Percentiles rank a stretch among this genome's conserved stretches.
These are phyloP conservation scores for Leptographium wingfieldii DNA, from an alignment of 2,329 filamentous ascomycete species.

Conservation along the genomic window DNA sequence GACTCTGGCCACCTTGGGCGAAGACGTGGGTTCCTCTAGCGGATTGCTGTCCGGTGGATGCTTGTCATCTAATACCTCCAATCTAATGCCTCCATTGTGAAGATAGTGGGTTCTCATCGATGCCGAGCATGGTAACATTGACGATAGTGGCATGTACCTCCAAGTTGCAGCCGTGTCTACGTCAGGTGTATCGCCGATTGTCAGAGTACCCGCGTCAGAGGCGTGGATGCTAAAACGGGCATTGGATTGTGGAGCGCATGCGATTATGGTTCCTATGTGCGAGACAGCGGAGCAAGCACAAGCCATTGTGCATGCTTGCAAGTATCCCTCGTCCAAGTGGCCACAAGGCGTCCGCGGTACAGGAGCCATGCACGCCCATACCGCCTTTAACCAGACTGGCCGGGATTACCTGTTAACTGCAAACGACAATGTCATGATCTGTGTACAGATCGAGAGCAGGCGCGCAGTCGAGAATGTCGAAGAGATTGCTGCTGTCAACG, in stretches of 20 bases:
- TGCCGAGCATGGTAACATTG: conserved; percentile 39
- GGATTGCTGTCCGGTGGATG: not conserved
- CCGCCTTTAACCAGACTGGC: conserved; percentile 19
- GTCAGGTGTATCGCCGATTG: conserved; percentile 27
- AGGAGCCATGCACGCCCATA: conserved; percentile 19
- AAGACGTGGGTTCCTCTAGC: conserved; percentile 16
- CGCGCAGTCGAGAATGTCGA: conserved; percentile 31
- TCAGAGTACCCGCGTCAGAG: conserved; percentile 23
- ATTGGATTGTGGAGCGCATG: conserved; percentile 36
- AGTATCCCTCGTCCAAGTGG: conserved; percentile 32
- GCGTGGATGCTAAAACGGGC: conserved; percentile 36
- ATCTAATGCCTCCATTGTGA: not conserved
- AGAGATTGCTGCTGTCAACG: conserved; percentile 26
- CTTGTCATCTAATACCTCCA: too few species aligned
- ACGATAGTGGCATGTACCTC: conserved; percentile 40
- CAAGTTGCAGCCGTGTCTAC: conserved; percentile 38
- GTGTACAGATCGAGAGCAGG: conserved; percentile 31
- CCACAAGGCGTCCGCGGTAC: conserved; percentile 17
- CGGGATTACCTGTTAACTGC: conserved; percentile 36
- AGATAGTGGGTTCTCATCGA: conserved; percentile 24
- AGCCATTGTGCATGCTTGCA: conserved; percentile 30
- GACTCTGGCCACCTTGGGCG: conserved; percentile 18
- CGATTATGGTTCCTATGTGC: conserved; percentile 34
- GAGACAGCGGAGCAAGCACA: conserved; percentile 27
- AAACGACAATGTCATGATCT: conserved; percentile 31